Conservation (phyloP, 2,329 filamentous ascomycete species). For the Macrophomina pseudophaseolina region DNA sequence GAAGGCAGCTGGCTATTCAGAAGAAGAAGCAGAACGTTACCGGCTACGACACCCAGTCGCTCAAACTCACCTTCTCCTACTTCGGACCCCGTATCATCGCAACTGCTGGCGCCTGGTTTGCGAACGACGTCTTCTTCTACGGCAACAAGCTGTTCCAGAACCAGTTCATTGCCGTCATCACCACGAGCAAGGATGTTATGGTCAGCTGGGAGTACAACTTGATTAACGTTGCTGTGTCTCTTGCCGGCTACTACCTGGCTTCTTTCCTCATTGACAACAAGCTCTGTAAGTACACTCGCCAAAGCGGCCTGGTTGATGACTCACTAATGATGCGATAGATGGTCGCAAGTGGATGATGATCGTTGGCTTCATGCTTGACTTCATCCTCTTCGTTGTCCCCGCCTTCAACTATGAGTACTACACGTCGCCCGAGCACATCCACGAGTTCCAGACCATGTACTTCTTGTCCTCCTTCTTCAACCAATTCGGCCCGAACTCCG, state of each 20-base stretch:
- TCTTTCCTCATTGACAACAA: conserved; percentile 94
- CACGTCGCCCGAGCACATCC: conserved; percentile 71
- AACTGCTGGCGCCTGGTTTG: conserved; percentile 89
- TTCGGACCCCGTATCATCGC: conserved; percentile 87
- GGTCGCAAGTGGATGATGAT: conserved; percentile 97
- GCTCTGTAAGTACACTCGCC: conserved; percentile 58
- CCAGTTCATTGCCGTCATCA: conserved; percentile 85
- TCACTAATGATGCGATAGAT: conserved; percentile 45
- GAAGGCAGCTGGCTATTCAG: conserved; percentile 77
- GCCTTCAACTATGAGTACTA: conserved; percentile 90
- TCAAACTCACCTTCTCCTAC: conserved; percentile 77
- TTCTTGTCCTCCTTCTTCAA: conserved; percentile 98
- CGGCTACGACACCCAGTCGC: conserved; percentile 86
- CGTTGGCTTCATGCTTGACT: conserved; percentile 88
- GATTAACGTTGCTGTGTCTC: conserved; percentile 84
- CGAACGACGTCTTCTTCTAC: conserved; percentile 98
- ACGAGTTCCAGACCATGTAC: conserved; percentile 97
- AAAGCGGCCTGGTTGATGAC: not conserved
- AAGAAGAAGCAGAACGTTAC: conserved; percentile 90
- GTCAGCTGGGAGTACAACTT: conserved; percentile 91
- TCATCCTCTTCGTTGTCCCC: conserved; percentile 90
- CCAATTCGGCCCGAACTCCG: conserved; percentile 95
- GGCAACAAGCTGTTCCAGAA: conserved; percentile 97
- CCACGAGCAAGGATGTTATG: conserved; percentile 75
- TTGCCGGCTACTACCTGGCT: conserved; percentile 88